Percentiles rank a stretch among this genome's conserved stretches.
Conservation (phyloP, 2,329 filamentous ascomycete genomes). For the Clonostachys sp. region DNA sequence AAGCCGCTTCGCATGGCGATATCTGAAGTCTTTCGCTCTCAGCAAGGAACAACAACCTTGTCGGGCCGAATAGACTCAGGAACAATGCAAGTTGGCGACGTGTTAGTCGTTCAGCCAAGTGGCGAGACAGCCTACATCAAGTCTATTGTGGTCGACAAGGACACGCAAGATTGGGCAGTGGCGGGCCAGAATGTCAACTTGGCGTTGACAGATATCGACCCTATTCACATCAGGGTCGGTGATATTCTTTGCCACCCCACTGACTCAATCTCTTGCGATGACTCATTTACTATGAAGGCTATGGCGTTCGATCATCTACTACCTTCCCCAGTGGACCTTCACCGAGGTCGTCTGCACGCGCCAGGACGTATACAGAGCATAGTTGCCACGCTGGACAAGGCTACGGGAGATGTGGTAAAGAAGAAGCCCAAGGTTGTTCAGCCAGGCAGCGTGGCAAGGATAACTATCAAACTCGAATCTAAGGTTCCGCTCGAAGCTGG, state of each 20-base stretch:
- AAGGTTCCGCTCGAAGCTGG: slow-evolving; percentile 78
- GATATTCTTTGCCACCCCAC: slow-evolving; percentile 77
- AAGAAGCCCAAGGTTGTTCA: slow-evolving; percentile 83
- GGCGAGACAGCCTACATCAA: slow-evolving; percentile 79
- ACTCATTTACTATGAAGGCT: slow-evolving; percentile 75
- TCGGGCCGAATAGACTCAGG: slow-evolving; percentile 84
- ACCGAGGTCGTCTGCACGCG: slow-evolving; percentile 77
- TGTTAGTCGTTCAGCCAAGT: slow-evolving; percentile 73
- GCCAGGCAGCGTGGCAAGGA: slow-evolving; percentile 71
- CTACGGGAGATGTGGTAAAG: slow-evolving; percentile 68
- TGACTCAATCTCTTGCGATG: slow-evolving; percentile 64
- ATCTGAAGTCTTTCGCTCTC: slow-evolving; percentile 77
- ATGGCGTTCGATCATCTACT: slow-evolving; percentile 86
- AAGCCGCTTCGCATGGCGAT: slow-evolving; percentile 85
- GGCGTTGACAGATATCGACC: slow-evolving; percentile 81
- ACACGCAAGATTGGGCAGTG: slow-evolving; percentile 80
- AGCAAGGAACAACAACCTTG: slow-evolving; percentile 78
- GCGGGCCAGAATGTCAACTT: slow-evolving; percentile 85
- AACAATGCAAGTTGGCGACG: slow-evolving; percentile 78
- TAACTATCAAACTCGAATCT: slow-evolving; percentile 68
- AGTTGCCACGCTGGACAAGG: slow-evolving; percentile 72
- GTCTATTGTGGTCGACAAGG: slow-evolving; percentile 70
- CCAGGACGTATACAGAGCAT: slow-evolving; percentile 71
- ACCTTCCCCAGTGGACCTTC: slow-evolving; percentile 85
- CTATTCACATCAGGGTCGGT: slow-evolving; percentile 74